These are phyloP conservation scores for Russula sp. DNA, from an alignment of 768 basidiomycete species.

Conservation along the genomic window DNA sequence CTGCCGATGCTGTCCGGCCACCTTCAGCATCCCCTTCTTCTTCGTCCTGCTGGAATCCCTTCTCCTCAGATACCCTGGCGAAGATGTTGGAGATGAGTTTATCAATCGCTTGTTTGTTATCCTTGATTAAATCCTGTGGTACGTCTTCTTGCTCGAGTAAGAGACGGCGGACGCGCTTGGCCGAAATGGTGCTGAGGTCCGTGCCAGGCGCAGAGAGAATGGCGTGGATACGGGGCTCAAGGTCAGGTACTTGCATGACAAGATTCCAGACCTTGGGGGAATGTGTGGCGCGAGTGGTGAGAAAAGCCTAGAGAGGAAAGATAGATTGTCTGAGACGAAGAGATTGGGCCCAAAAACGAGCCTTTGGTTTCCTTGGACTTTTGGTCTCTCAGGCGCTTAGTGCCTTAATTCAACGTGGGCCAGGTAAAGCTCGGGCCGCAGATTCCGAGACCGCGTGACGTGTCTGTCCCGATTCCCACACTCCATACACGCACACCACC, in stretches of 20 bases:
- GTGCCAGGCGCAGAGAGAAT: constrained; percentile 76
- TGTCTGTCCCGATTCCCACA: constrained; percentile 2
- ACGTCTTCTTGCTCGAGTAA: constrained; percentile 55
- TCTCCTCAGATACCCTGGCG: constrained; percentile 48
- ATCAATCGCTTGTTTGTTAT: constrained; percentile 67
- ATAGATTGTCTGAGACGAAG: constrained; percentile 1
- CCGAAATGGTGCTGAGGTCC: constrained; percentile 77
- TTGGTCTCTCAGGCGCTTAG: constrained; percentile 3
- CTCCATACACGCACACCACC: not conserved
- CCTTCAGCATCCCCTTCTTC: constrained; percentile 25
- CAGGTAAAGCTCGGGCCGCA: constrained; percentile 29
- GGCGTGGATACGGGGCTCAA: constrained; percentile 59
- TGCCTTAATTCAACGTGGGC: constrained; percentile 12
- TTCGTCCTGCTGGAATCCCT: constrained; percentile 29
- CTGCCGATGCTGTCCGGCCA: constrained; percentile 12
- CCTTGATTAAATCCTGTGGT: constrained; percentile 59
- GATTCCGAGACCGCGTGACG: constrained; percentile 11
- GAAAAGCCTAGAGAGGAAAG: not conserved
- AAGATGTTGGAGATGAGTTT: constrained; percentile 63
- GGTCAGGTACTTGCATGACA: constrained; percentile 39
- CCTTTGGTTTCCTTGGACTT: not conserved
- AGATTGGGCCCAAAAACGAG: constrained; percentile 1
- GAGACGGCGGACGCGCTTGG: constrained; percentile 83
- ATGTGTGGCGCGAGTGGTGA: not conserved
- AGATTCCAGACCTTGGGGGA: not conserved